These are phyloP conservation scores for Oryza meridionalis DNA, from an alignment of 176 grass and related monocot species.

Conservation along the genomic window DNA sequence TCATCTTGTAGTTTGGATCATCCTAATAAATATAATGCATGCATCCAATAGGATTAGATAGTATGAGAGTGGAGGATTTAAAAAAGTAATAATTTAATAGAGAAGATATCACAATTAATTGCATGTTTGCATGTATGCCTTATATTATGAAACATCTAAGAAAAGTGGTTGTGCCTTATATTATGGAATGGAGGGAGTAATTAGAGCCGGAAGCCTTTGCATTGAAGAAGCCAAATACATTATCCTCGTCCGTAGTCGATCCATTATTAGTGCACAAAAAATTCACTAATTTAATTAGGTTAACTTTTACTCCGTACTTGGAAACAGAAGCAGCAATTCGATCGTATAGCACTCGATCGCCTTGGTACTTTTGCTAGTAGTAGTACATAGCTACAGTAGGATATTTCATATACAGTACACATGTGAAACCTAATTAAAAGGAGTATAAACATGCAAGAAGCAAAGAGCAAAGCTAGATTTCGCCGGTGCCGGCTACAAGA, in stretches of 20 bases:
- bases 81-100: too few species aligned
- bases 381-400: neutral
- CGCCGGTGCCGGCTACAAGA: conserved; percentile 12
- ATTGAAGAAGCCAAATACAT: conserved; percentile 37
- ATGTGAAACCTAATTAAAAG: neutral
- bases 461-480: neutral
- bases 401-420: neutral
- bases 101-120: too few species aligned
- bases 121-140: too few species aligned
- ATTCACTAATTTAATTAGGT: neutral
- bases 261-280: neutral
- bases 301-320: neutral
- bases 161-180: too few species aligned
- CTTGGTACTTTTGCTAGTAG: neutral
- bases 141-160: too few species aligned
- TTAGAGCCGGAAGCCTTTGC: conserved; percentile 10
- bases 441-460: neutral
- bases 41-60: too few species aligned
- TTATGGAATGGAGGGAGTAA: too few species aligned
- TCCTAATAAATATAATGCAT: too few species aligned
- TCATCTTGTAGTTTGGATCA: too few species aligned
- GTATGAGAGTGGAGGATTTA: too few species aligned
- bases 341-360: neutral
- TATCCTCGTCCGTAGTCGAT: neutral
- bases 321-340: neutral